These are phyloP conservation scores for Calonectria naviculata DNA, from an alignment of 2,329 filamentous ascomycete species.

Conservation along the genomic window DNA sequence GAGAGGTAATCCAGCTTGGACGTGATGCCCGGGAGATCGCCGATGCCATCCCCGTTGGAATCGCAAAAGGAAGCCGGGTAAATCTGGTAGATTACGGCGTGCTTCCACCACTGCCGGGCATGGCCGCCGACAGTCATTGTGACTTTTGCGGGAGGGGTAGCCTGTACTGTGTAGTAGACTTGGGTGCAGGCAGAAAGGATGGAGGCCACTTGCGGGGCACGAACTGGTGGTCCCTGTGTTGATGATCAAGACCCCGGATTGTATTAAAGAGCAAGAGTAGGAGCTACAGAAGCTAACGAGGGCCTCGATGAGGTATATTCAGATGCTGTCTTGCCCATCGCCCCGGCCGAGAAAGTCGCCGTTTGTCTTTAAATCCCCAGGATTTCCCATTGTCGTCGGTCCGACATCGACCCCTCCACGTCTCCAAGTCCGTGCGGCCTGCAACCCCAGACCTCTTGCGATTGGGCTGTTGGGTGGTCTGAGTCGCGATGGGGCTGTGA, in stretches of 20 bases:
- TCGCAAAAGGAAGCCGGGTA: conserved; percentile 68
- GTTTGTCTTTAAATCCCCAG: conserved; percentile 17
- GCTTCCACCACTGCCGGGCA: conserved; percentile 62
- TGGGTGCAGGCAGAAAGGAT: neutral
- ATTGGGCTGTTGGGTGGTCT: conserved; percentile 10
- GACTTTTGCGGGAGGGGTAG: neutral
- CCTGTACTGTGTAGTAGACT: neutral
- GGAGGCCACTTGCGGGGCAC: neutral
- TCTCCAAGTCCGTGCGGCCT: neutral
- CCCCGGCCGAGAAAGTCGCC: neutral
- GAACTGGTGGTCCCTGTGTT: neutral
- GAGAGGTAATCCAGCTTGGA: conserved; percentile 60
- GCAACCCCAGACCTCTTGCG: neutral
- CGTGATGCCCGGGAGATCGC: conserved; percentile 65
- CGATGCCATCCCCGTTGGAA: conserved; percentile 64
- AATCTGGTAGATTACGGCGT: conserved; percentile 66
- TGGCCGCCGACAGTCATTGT: conserved; percentile 37
- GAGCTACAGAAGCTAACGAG: neutral
- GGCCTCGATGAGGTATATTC: neutral
- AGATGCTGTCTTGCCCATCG: neutral
- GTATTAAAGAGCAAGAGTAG: neutral
- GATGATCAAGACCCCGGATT: neutral
- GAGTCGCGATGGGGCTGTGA: neutral
- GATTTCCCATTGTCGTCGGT: neutral
- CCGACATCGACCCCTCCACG: conserved; percentile 11